phyloP scores from a whole-genome alignment of 73 alveolate genomes.

The Tetrahymena elliotti region DNA sequence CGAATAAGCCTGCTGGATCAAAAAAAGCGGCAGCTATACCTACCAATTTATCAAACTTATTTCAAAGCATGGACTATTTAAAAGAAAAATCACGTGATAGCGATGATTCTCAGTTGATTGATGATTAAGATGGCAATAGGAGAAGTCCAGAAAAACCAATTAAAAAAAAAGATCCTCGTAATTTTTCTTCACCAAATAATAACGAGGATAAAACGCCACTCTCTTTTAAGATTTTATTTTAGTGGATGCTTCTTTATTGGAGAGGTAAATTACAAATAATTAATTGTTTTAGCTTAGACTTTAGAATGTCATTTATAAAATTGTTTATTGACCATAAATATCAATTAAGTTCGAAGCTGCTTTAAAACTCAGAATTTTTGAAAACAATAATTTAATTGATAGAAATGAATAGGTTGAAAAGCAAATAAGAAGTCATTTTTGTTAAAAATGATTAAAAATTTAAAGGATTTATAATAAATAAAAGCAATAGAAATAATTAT shows the following conservation, averaged over 20 bases:
- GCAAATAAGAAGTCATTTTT: too few species aligned
- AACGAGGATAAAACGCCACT: neutral
- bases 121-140: neutral
- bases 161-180: neutral
- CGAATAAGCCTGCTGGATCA: neutral
- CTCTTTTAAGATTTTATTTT: neutral
- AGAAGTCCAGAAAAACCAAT: neutral
- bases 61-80: neutral
- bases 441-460: too few species aligned
- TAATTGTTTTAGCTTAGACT: neutral
- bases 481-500: too few species aligned
- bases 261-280: neutral
- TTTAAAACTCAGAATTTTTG: neutral
- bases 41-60: neutral
- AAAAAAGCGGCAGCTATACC: neutral
- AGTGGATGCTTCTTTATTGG: neutral
- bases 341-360: neutral
- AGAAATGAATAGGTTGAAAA: too few species aligned
- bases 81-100: neutral
- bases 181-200: neutral
- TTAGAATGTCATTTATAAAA: too few species aligned
- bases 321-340: too few species aligned
- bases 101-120: neutral
- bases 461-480: too few species aligned
- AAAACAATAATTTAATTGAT: neutral